Base-by-base conservation (phyloP, 2,329 filamentous ascomycete genomes). In the Verticillium albo-atrum region DNA sequence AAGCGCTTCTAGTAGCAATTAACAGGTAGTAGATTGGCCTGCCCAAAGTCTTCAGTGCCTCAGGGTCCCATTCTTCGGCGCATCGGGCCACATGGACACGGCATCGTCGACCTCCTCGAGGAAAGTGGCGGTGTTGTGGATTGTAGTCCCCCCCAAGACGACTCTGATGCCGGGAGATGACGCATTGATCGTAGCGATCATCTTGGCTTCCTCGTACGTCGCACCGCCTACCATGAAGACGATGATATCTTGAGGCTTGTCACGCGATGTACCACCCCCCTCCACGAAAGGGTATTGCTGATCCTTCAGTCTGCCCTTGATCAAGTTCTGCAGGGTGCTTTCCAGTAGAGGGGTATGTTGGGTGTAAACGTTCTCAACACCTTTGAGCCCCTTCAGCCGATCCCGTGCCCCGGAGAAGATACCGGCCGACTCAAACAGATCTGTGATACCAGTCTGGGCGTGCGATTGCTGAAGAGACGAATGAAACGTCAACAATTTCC, bases 311-410 rank as follows among this genome's bases (percentile, higher is more conserved):
- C 90, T 86, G 0, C 95, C 96, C 71, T 97, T 97, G 77, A 98
- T 93, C 56, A 99, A 79, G 67, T 94, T 94, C 71, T 97, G 94
- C 20, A 99, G 77, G 0, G 92, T 98, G 26, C 85, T 84, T 72
- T 97, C 93, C 17, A 99, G 75, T 25, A 92, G 83, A 0, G 96
- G 92, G 6, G 92, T 96, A 73, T 99, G 95, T 72, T 99, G 96
- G 0, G 95, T 99, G 73, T 99, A 99, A 28, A 99, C 95, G 68
- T 99, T 99, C 73, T 99, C 96, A 1, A 99, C 95, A 2, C 95
- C 95, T 70, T 98, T 97, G 15, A 99, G 81, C 0, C 95, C 95
- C 70, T 96, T 97, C 74, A 99, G 92, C 5, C 93, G 87, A 68
- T 89, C 91, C 42, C 92, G 84, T 12, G 93, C 92, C 14, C 91